Percentiles rank a stretch among this genome's conserved stretches.
Evolutionary conservation across 306 rosid species (phyloP).

Genomic region (Castanea mollissima): DNA sequence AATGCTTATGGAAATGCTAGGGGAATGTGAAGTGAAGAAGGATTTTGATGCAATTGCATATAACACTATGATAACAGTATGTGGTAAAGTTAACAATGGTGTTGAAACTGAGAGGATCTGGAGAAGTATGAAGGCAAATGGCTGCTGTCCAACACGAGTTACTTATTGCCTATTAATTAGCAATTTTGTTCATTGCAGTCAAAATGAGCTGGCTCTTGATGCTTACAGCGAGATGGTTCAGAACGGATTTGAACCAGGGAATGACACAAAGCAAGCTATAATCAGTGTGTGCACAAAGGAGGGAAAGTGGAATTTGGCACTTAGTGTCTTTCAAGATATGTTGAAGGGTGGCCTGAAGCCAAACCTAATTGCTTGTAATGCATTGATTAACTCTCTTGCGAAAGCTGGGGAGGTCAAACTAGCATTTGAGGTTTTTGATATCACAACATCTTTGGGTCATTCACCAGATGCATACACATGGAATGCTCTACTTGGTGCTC

Average conservation of each 20-base stretch:
- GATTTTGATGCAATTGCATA: constrained; percentile 66
- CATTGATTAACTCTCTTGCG: constrained; percentile 71
- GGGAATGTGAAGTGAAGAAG: constrained; percentile 38
- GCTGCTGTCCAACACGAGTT: constrained; percentile 42
- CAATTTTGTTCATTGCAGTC: constrained; percentile 57
- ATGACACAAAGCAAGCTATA: constrained; percentile 60
- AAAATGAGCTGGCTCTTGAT: constrained; percentile 72
- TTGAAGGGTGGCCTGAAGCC: constrained; percentile 55
- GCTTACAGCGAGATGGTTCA: constrained; percentile 76
- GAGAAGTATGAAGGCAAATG: constrained; percentile 63
- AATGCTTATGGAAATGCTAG: constrained; percentile 52
- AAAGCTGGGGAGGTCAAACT: constrained; percentile 64
- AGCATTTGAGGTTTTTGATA: constrained; percentile 52
- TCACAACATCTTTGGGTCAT: constrained; percentile 55
- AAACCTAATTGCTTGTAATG: constrained; percentile 62
- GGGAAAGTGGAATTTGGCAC: constrained; percentile 72
- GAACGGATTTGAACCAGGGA: constrained; percentile 54
- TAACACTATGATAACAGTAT: constrained; percentile 79
- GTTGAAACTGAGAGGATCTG: constrained; percentile 72
- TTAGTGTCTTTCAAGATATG: constrained; percentile 55
- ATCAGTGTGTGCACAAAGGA: constrained; percentile 69
- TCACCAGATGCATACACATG: constrained; percentile 75
- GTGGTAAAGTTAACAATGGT: constrained; percentile 64
- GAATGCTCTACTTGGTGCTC: constrained; percentile 63
- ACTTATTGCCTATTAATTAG: constrained; percentile 66